A percentile compares a stretch with the other conserved stretches of the same genome.
Conservation (phyloP, 345 rosid species). For the Clausena lansium region DNA sequence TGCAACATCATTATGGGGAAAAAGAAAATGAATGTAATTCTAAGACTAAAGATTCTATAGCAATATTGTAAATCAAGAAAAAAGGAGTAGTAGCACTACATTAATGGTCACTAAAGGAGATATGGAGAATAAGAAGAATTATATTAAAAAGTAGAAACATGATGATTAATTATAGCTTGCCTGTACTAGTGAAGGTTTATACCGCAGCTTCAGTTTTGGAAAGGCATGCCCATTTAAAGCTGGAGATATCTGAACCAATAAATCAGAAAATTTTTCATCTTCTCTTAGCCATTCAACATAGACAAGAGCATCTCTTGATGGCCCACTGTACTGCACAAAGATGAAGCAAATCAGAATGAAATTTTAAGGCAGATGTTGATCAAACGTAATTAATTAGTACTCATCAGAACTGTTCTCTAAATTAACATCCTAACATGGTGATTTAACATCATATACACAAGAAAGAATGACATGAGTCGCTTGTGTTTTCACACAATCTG, state of each 20-base stretch:
- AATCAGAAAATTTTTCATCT: conserved; percentile 62
- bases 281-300: conserved; percentile 79
- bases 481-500: background rate
- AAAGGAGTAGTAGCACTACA: background rate
- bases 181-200: conserved; percentile 89
- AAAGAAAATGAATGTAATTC: background rate
- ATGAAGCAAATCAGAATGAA: conserved; percentile 15
- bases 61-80: background rate
- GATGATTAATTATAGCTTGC: conserved; percentile 36
- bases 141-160: background rate
- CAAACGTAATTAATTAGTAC: background rate
- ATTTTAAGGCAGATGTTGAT: background rate
- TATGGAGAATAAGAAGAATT: background rate
- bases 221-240: conserved; percentile 77
- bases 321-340: conserved; percentile 89
- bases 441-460: background rate
- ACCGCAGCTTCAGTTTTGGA: conserved; percentile 79
- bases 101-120: background rate
- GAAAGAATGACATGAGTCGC: background rate
- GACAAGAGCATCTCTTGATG: conserved; percentile 66
- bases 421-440: background rate
- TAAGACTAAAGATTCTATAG: background rate
- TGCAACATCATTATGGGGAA: background rate
- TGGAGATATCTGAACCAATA: conserved; percentile 84
- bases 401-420: background rate